Evolutionary conservation across 805 yeast species (phyloP).

Genomic region (Metschnikowia orientalis): DNA sequence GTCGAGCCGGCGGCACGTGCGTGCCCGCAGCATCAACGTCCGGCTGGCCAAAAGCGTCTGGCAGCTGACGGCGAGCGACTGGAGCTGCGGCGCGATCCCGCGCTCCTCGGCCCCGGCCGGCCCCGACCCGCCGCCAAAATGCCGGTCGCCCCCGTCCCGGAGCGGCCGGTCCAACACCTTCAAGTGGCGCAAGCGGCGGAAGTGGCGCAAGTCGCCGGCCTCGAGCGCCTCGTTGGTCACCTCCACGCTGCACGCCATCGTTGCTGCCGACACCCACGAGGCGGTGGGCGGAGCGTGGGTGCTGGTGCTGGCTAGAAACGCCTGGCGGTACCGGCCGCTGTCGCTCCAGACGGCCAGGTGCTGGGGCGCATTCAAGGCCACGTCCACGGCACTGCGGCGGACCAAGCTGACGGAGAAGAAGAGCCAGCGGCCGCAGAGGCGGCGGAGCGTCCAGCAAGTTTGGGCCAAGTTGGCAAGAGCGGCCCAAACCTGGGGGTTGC

Average conservation of each 20-base stretch:
- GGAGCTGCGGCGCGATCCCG: background rate
- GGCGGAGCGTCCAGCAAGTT: conserved; percentile 23
- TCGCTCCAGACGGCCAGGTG: conserved; percentile 21
- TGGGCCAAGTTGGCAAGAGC: conserved; percentile 19
- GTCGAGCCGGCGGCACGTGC: conserved; percentile 14
- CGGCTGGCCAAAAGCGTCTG: conserved; percentile 13
- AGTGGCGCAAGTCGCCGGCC: conserved; percentile 15
- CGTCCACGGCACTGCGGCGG: conserved; percentile 26
- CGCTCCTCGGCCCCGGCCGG: background rate
- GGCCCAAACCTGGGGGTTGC: too few species aligned
- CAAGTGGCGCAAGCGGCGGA: conserved; percentile 19
- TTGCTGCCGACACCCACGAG: background rate
- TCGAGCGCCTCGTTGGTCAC: conserved; percentile 19
- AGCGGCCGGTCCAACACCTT: conserved; percentile 20
- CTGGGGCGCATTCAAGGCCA: conserved; percentile 21
- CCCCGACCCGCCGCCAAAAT: too few species aligned
- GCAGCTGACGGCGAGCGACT: conserved; percentile 18
- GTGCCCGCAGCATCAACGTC: background rate
- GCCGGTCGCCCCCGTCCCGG: too few species aligned
- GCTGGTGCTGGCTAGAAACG: conserved; percentile 21
- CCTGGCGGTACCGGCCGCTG: conserved; percentile 14
- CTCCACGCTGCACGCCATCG: conserved; percentile 18
- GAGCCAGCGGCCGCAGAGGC: conserved; percentile 18
- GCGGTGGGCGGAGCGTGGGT: conserved; percentile 3
- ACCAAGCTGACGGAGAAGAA: conserved; percentile 24